Percentiles rank a stretch among this genome's conserved stretches.
Conservation (phyloP, 179 eudicot genomes). For the Pouteria campechiana region DNA sequence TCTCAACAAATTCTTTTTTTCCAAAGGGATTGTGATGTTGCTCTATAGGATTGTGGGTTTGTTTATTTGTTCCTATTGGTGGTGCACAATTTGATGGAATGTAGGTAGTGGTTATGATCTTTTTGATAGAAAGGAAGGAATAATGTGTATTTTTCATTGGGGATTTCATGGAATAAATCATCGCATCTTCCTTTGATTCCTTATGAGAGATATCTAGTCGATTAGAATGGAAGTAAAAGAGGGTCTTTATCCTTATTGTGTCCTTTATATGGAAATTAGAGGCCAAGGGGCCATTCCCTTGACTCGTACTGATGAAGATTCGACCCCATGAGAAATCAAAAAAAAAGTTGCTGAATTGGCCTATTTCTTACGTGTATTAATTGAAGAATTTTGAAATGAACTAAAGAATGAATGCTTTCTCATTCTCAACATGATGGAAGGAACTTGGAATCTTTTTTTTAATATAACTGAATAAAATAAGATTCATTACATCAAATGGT, state of each 20-base stretch:
- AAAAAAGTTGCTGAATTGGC: not conserved
- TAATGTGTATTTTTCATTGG: not conserved
- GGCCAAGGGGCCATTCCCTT: constrained; percentile 1
- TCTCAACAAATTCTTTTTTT: no score
- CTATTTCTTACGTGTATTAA: no score
- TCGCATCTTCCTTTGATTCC: not conserved
- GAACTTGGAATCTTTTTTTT: no score
- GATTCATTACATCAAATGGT: no score
- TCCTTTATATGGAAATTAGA: constrained; percentile 8
- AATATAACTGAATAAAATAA: no score
- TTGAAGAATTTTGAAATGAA: no score
- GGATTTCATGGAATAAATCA: not conserved
- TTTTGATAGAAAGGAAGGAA: not conserved
- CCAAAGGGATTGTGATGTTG: no score
- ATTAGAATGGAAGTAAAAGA: constrained; percentile 7
- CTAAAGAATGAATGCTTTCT: no score
- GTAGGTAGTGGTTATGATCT: not conserved
- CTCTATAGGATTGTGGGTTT: not conserved
- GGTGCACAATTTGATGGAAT: not conserved
- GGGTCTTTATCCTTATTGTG: constrained; percentile 6
- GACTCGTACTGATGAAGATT: not conserved
- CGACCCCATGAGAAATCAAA: not conserved
- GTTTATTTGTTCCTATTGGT: not conserved
- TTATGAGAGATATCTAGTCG: constrained; percentile 3
- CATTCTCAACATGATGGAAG: no score